Conservation (phyloP, 306 rosid genomes). For the Rosa lucieae region DNA sequence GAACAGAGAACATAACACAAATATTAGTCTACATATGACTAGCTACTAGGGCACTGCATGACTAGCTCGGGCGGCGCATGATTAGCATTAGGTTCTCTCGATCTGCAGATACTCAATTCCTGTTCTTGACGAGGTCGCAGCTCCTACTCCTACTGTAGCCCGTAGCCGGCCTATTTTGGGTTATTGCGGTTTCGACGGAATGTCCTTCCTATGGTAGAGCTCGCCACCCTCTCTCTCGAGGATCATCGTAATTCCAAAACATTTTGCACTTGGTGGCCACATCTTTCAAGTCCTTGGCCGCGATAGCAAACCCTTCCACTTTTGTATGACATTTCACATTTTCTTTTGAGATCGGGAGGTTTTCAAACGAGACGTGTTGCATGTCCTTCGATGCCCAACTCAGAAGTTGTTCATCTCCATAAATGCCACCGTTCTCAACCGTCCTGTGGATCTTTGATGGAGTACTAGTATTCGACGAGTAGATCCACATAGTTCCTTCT, state of each 20-base stretch:
- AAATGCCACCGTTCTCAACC: neutral
- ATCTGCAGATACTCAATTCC: neutral
- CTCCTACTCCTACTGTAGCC: neutral
- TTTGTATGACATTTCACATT: neutral
- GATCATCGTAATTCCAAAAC: neutral
- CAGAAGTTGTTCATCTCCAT: slow-evolving; percentile 17
- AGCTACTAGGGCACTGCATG: too few relatives aligned
- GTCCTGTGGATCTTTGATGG: neutral
- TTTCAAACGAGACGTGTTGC: neutral
- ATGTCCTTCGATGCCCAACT: neutral
- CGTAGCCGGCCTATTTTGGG: neutral
- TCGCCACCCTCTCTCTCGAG: slow-evolving; percentile 1
- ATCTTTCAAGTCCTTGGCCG: neutral
- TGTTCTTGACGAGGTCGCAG: neutral
- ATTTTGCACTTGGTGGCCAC: slow-evolving; percentile 6
- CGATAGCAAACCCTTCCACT: slow-evolving; percentile 7
- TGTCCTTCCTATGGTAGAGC: neutral
- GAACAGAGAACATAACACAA: too few relatives aligned
- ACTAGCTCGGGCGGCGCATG: too few relatives aligned
- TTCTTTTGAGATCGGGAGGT: neutral
- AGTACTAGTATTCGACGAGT: neutral
- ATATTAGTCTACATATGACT: too few relatives aligned
- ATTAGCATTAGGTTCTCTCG: neutral
- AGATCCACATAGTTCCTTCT: slow-evolving; percentile 15
- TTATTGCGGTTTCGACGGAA: neutral